Conservation (phyloP, 2,329 filamentous ascomycete genomes). For the Polychaeton citri region DNA sequence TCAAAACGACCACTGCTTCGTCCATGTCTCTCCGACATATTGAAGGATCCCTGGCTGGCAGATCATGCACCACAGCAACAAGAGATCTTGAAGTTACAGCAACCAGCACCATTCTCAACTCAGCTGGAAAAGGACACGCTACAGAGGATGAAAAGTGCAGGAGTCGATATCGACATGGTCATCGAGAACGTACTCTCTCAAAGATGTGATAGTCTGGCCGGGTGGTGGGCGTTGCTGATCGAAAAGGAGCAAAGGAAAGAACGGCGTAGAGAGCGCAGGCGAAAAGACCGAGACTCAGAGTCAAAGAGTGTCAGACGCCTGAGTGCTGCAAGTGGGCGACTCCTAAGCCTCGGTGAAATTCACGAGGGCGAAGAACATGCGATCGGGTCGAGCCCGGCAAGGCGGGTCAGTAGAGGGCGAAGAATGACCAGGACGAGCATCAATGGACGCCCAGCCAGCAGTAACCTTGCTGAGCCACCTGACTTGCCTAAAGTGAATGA, state of each 20-base stretch:
- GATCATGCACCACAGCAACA: slow-evolving; percentile 83
- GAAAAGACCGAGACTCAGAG: slow-evolving; percentile 73
- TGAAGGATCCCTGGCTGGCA: slow-evolving; percentile 74
- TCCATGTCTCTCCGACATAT: slow-evolving; percentile 70
- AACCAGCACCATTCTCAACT: slow-evolving; percentile 72
- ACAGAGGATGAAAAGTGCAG: slow-evolving; percentile 82
- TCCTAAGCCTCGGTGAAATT: slow-evolving; percentile 65
- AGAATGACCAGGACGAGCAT: slow-evolving; percentile 48
- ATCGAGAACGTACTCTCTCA: slow-evolving; percentile 89
- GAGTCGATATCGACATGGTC: slow-evolving; percentile 85
- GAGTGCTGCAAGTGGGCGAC: slow-evolving; percentile 76
- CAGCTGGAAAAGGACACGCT: slow-evolving; percentile 79
- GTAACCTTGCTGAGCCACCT: slow-evolving; percentile 38
- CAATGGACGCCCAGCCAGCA: slow-evolving; percentile 11
- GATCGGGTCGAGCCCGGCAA: slow-evolving; percentile 43
- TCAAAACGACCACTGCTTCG: slow-evolving; percentile 80
- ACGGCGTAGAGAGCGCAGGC: slow-evolving; percentile 62
- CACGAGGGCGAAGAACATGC: slow-evolving; percentile 53
- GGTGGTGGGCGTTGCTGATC: slow-evolving; percentile 90
- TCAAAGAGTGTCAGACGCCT: slow-evolving; percentile 66
- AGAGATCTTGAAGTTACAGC: slow-evolving; percentile 70
- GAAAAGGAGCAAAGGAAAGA: slow-evolving; percentile 93
- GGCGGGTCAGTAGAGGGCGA: slow-evolving; percentile 49
- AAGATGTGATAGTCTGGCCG: slow-evolving; percentile 76
- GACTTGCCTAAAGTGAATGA: slow-evolving; percentile 72